Percentiles rank a stretch among this genome's conserved stretches.
These are phyloP conservation scores for Craspedostauros australis DNA, from an alignment of 108 stramenopile genomes.

Conservation along the genomic window DNA sequence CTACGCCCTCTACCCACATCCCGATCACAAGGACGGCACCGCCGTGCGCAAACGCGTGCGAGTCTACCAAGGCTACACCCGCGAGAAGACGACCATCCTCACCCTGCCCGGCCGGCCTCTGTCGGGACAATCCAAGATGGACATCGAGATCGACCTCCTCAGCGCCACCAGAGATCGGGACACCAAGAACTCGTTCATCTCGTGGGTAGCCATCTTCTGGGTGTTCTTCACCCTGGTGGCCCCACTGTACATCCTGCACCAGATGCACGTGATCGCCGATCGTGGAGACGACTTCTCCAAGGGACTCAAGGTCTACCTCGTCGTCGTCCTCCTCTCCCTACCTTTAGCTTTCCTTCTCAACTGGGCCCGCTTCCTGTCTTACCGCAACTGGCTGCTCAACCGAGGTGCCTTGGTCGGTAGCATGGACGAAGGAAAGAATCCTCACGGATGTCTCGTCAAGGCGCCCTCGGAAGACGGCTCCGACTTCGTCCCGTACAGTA, in stretches of 20 bases:
- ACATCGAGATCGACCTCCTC: conserved; percentile 62
- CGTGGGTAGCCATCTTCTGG: conserved; percentile 32
- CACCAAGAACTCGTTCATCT: conserved; percentile 8
- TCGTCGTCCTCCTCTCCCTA: conserved; percentile 26
- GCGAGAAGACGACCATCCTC: conserved; percentile 50
- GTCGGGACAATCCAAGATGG: conserved; percentile 61
- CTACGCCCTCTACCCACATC: conserved; percentile 49
- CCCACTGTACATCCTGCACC: conserved; percentile 28
- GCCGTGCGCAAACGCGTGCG: conserved; percentile 54
- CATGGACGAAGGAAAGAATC: conserved; percentile 9
- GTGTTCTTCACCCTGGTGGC: conserved; percentile 37
- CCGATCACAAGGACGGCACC: conserved; percentile 9
- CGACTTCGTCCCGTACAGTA: conserved; percentile 26
- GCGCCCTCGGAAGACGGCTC: conserved; percentile 24
- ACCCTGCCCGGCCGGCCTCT: conserved; percentile 47
- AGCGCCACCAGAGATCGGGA: conserved; percentile 28
- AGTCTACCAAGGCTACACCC: conserved; percentile 55
- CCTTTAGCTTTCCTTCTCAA: conserved; percentile 33
- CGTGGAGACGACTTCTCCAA: conserved; percentile 25
- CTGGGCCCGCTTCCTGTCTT: conserved; percentile 39
- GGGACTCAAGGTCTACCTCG: conserved; percentile 18
- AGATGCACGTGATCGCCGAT: conserved; percentile 20
- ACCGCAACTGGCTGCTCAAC: conserved; percentile 57
- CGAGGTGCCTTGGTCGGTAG: conserved; percentile 21
- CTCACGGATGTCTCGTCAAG: background rate